Evolutionary conservation across 257 asterid genomes (phyloP), one percentile per base, ranked within the genome.

Genomic region (Salvia miltiorrhiza): DNA sequence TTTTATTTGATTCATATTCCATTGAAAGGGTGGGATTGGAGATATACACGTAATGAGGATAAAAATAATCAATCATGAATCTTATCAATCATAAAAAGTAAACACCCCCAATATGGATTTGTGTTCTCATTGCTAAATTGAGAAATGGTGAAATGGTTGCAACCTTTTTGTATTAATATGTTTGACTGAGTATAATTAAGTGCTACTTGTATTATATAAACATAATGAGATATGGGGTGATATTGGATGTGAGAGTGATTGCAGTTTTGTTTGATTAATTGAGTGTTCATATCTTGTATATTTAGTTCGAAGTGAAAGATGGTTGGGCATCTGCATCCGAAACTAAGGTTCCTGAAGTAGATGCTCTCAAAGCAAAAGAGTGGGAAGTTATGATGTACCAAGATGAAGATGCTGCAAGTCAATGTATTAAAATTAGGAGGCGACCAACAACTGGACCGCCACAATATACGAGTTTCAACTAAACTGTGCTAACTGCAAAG

Each of bases 361-460:
- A 92, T 17, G 85, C 76, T 20, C 80, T 87, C 48, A 88, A 82
- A 82, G 80, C 78, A 63, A 84, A 92, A 73, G 88, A 87, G 48
- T 81, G 88, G 87, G 97, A 84, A 77, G 84, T 84, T 70, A 84
- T 83, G 67, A 87, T 80, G 86, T 73, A 80, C 58, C 88, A 78
- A 61, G 69, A 89, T 48, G 97, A 87, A 67, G 80, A 89, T 60
- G 90, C 87, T 21, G 86, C 89, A 28, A 87, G 76, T 66, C 96
- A 92, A 80, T 96, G 97, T 70, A 89, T 89, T 62, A 82, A 73
- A 75, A 92, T 89, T 60, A 78, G 97, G 60, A 80, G 96, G 73
- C 85, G 93, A 4, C 95, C 96, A 4, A 79, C 92, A 40, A 80
- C 87, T 7, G 96, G 97, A 45, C 96, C 95, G 24, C 95, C 95